phyloP scores from a whole-genome alignment of 2,329 filamentous ascomycete genomes.

The Salinomyces thailandicus region DNA sequence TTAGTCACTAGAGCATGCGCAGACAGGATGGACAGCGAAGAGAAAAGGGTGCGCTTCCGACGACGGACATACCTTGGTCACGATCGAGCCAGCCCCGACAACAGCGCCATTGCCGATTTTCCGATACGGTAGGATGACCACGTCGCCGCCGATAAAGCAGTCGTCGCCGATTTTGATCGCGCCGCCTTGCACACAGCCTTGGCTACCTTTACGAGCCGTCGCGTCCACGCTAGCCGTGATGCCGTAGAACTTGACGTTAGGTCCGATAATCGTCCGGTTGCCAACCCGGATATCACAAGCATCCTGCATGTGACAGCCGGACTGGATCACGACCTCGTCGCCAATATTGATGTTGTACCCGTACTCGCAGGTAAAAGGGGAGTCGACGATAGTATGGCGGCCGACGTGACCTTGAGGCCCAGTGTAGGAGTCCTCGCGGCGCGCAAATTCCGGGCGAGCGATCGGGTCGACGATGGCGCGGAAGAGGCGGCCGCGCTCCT shows the following conservation, averaged over 20 bases:
- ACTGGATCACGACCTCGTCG: conserved; percentile 70
- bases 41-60: not conserved
- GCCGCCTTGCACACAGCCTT: conserved; percentile 59
- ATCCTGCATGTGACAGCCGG: conserved; percentile 78
- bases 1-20: conserved; percentile 1
- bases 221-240: conserved; percentile 63
- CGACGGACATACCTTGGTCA: conserved; percentile 39
- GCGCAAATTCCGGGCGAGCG: conserved; percentile 35
- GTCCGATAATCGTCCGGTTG: conserved; percentile 58
- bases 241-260: conserved; percentile 78
- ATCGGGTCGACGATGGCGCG: conserved; percentile 58
- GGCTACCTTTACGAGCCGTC: conserved; percentile 60
- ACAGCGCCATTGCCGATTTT: conserved; percentile 45
- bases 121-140: conserved; percentile 49
- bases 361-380: conserved; percentile 87
- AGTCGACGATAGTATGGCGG: conserved; percentile 67
- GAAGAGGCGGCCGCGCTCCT: conserved; percentile 60
- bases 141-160: conserved; percentile 54
- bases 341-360: conserved; percentile 90
- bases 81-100: conserved; percentile 45
- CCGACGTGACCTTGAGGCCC: conserved; percentile 52
- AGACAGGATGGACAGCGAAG: not conserved
- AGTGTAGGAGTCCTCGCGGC: conserved; percentile 2
- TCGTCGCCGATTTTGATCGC: conserved; percentile 66
- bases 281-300: conserved; percentile 76